A percentile compares a stretch with the other conserved stretches of the same genome.
phyloP scores from a whole-genome alignment of 805 yeast species.

The Spathaspora hagerdaliae region DNA sequence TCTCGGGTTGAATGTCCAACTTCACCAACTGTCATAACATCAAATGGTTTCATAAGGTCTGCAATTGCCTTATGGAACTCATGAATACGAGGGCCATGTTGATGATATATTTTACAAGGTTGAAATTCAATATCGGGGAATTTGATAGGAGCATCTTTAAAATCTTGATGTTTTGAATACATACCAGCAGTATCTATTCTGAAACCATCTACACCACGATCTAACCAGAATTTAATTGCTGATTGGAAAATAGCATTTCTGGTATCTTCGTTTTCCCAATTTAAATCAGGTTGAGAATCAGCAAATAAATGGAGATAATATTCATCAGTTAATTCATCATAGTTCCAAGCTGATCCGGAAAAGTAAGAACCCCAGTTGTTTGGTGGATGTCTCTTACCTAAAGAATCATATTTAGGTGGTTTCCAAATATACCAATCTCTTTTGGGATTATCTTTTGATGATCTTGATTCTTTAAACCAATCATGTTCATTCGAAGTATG shows the following conservation, averaged over 20 bases:
- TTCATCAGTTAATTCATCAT: slow-evolving; percentile 50
- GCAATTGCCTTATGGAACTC: slow-evolving; percentile 54
- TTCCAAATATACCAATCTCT: slow-evolving; percentile 64
- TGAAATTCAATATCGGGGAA: slow-evolving; percentile 40
- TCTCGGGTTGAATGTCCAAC: slow-evolving; percentile 42
- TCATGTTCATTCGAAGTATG: slow-evolving; percentile 53
- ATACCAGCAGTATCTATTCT: slow-evolving; percentile 54
- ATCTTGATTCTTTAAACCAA: slow-evolving; percentile 56
- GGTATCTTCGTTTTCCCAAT: slow-evolving; percentile 51
- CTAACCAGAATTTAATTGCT: slow-evolving; percentile 51
- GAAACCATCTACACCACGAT: slow-evolving; percentile 56
- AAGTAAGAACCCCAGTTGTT: slow-evolving; percentile 54
- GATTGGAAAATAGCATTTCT: slow-evolving; percentile 39
- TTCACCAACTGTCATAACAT: slow-evolving; percentile 57
- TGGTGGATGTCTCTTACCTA: slow-evolving; percentile 52
- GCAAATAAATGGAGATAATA: slow-evolving; percentile 55
- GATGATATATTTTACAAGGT: slow-evolving; percentile 27
- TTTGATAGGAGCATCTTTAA: slow-evolving; percentile 47
- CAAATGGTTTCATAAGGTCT: slow-evolving; percentile 40
- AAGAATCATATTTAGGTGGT: slow-evolving; percentile 41
- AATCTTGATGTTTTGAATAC: slow-evolving; percentile 45
- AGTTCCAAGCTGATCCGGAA: slow-evolving; percentile 55
- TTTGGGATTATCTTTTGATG: slow-evolving; percentile 48
- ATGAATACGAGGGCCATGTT: slow-evolving; percentile 54
- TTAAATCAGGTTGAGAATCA: slow-evolving; percentile 53